Percentiles rank a stretch among this genome's conserved stretches.
Evolutionary conservation across 306 rosid genomes (phyloP).

Genomic region (Coriaria nepalensis): DNA sequence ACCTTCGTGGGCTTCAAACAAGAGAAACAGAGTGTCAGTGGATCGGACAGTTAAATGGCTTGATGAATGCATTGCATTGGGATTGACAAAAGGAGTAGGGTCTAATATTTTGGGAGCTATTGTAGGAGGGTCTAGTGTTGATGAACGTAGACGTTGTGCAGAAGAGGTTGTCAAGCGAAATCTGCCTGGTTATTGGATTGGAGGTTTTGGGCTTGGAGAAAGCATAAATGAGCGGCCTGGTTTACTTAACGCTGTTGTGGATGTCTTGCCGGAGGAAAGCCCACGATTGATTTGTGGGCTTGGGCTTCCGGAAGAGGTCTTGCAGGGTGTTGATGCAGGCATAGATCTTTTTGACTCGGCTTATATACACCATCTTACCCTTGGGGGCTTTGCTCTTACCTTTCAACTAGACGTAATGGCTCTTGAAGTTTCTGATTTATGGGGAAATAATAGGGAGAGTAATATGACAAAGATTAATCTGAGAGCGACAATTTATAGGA

Average conservation of each 20-base stretch:
- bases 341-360: conserved; percentile 78
- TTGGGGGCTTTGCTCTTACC: conserved; percentile 74
- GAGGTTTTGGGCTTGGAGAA: conserved; percentile 96
- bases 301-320: conserved; percentile 96
- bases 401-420: conserved; percentile 46
- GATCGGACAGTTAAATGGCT: conserved; percentile 91
- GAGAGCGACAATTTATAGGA: conserved; percentile 66
- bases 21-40: conserved; percentile 73
- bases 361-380: conserved; percentile 60
- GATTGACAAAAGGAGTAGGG: conserved; percentile 27
- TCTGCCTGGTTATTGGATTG: conserved; percentile 83
- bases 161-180: conserved; percentile 62
- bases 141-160: conserved; percentile 76
- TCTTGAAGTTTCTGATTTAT: conserved; percentile 20
- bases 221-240: conserved; percentile 67
- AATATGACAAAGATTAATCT: conserved; percentile 68
- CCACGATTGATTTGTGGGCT: conserved; percentile 85
- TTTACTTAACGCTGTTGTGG: conserved; percentile 60
- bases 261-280: conserved; percentile 55
- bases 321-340: conserved; percentile 84
- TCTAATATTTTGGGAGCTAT: conserved; percentile 55
- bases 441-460: conserved; percentile 24
- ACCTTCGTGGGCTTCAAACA: conserved; percentile 71
- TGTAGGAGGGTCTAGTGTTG: conserved; percentile 69
- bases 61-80: conserved; percentile 64